phyloP scores from a whole-genome alignment of 441 rosid species.

The Daphne laureola region DNA sequence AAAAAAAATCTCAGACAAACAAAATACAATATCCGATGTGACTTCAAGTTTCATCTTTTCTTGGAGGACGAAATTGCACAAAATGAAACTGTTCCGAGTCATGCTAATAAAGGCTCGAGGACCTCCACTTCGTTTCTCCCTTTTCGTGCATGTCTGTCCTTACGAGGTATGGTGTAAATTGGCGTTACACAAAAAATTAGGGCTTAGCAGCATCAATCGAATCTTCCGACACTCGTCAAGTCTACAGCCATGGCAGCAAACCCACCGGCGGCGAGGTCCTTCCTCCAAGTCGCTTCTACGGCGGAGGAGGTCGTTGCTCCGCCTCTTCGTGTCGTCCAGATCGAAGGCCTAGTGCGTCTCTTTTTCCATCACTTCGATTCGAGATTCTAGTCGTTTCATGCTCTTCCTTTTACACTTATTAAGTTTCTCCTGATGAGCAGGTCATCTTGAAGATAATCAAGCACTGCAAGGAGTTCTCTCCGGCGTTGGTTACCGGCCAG shows the following conservation, averaged over 20 bases:
- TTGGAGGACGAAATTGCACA: too few relatives aligned
- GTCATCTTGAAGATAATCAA: slow-evolving; percentile 84
- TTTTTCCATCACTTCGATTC: not conserved
- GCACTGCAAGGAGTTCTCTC: slow-evolving; percentile 94
- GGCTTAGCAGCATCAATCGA: too few relatives aligned
- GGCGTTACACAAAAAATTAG: too few relatives aligned
- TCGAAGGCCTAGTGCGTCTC: slow-evolving; percentile 75
- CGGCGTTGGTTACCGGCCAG: slow-evolving; percentile 87
- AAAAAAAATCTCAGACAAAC: too few relatives aligned
- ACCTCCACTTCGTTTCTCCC: too few relatives aligned
- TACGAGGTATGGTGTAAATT: too few relatives aligned
- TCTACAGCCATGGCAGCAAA: slow-evolving; percentile 10
- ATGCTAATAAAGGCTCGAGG: too few relatives aligned
- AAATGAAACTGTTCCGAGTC: too few relatives aligned
- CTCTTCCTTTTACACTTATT: not conserved
- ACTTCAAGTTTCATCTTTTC: too few relatives aligned
- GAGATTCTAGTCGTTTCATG: slow-evolving; percentile 1
- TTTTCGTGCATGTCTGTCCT: too few relatives aligned
- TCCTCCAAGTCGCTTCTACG: slow-evolving; percentile 65
- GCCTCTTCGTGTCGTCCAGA: slow-evolving; percentile 94
- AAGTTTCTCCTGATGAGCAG: slow-evolving; percentile 22
- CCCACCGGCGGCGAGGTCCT: slow-evolving; percentile 20
- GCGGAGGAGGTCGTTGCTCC: slow-evolving; percentile 77
- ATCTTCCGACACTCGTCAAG: not conserved
- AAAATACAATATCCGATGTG: too few relatives aligned